A percentile compares a stretch with the other conserved stretches of the same genome.
phyloP scores from a whole-genome alignment of 495 filamentous ascomycete species.

The Aspergillus conjunctus region DNA sequence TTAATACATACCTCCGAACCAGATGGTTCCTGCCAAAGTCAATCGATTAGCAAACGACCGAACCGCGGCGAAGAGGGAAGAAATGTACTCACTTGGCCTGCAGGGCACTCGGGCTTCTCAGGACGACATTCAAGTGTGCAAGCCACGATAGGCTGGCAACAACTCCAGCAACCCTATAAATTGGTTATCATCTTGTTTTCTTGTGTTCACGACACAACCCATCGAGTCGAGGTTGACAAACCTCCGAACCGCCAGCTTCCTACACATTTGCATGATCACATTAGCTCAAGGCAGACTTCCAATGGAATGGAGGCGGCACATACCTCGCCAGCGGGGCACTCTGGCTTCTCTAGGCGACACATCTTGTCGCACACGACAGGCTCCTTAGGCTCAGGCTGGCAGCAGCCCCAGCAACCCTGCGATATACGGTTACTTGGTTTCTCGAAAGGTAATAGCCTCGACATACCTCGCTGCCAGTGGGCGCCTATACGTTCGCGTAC shows the following conservation, averaged over 20 bases:
- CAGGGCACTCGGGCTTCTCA: constrained; percentile 13
- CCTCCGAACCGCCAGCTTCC: not conserved
- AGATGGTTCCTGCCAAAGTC: constrained; percentile 5
- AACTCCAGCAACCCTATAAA: constrained; percentile 9
- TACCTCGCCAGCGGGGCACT: not conserved
- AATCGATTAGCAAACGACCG: not conserved
- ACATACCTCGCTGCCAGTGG: constrained; percentile 1
- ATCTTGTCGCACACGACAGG: not conserved
- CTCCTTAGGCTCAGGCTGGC: not conserved
- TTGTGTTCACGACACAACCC: not conserved
- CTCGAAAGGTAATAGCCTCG: not conserved
- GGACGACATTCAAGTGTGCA: not conserved
- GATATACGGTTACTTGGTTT: not conserved
- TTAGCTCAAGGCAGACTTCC: too few relatives aligned
- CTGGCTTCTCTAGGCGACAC: not conserved
- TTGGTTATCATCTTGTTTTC: not conserved
- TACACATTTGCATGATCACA: not conserved
- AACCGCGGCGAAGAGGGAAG: not conserved
- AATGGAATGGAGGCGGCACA: too few relatives aligned
- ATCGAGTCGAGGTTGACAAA: too few relatives aligned
- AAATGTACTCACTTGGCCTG: constrained; percentile 5
- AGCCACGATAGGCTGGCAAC: not conserved
- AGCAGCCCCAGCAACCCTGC: constrained; percentile 3
- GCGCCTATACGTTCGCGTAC: not conserved
- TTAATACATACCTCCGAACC: constrained; percentile 11